Conservation (phyloP, 768 basidiomycete species). For the Trametes cubensis region DNA sequence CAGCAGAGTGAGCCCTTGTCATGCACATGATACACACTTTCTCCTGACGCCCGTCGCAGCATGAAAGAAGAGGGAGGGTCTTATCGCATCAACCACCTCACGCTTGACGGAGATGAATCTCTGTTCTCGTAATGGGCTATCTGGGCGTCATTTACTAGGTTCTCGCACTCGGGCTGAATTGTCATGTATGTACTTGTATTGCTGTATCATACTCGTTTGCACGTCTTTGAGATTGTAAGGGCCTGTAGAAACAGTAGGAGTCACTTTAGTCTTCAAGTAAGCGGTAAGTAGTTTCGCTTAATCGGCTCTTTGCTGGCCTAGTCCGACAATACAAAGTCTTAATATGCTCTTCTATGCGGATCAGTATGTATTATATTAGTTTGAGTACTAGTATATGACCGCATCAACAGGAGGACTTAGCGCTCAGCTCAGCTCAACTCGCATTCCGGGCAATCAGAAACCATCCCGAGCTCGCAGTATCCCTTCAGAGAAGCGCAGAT, state of each 20-base stretch:
- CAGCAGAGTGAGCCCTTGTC: slow-evolving; percentile 26
- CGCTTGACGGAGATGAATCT: slow-evolving; percentile 27
- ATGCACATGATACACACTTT: background rate
- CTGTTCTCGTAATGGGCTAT: slow-evolving; percentile 16
- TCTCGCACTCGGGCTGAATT: background rate
- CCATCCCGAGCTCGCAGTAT: background rate
- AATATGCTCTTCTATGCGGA: too few species aligned
- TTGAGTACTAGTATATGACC: too few species aligned
- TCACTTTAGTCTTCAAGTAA: too few species aligned
- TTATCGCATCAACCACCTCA: slow-evolving; percentile 26
- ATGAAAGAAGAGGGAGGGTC: slow-evolving; percentile 27
- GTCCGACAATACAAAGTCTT: too few species aligned
- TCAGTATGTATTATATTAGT: too few species aligned
- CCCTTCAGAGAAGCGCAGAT: background rate
- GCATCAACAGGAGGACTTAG: too few species aligned
- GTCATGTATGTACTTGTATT: background rate
- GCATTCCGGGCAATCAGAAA: too few species aligned
- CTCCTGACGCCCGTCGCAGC: slow-evolving; percentile 5
- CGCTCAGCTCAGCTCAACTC: too few species aligned
- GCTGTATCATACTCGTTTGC: background rate
- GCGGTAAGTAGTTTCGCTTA: too few species aligned
- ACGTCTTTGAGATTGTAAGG: too few species aligned
- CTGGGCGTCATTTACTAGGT: background rate
- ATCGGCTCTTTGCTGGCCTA: too few species aligned
- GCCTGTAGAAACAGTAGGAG: too few species aligned